Percentiles rank a stretch among this genome's conserved stretches.
Evolutionary conservation across 257 asterid genomes (phyloP).

Genomic region (Lycium ferocissimum): DNA sequence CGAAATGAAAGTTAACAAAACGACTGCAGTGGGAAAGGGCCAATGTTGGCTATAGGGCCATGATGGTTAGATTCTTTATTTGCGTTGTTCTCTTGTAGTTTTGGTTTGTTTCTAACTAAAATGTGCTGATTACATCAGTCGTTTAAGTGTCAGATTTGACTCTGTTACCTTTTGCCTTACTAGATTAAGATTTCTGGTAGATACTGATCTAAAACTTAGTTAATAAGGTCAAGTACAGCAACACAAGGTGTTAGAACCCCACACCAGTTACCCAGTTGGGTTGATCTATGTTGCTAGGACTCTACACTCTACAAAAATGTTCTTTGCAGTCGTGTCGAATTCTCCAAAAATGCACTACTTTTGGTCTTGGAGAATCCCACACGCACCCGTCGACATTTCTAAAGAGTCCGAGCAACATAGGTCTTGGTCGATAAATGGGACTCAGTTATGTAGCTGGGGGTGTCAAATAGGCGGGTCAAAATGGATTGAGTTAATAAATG

Average conservation of each 20-base stretch:
- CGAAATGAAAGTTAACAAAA: neutral
- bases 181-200: neutral
- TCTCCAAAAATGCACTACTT: too few relatives aligned
- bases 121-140: neutral
- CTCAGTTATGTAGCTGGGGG: neutral
- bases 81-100: neutral
- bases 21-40: neutral
- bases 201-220: neutral
- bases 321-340: neutral
- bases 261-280: neutral
- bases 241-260: neutral
- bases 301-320: too few relatives aligned
- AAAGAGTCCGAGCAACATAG: neutral
- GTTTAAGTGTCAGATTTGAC: neutral
- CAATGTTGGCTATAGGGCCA: neutral
- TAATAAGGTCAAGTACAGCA: neutral
- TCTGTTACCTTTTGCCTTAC: neutral
- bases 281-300: too few relatives aligned
- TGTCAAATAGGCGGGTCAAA: too few relatives aligned
- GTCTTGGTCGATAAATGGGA: neutral
- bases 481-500: too few relatives aligned
- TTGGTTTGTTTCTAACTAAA: neutral
- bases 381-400: too few relatives aligned
- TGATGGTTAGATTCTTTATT: neutral
- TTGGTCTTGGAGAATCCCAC: too few relatives aligned